Evolutionary conservation across 2,329 filamentous ascomycete species (phyloP).

Genomic region (Venturia asperata): DNA sequence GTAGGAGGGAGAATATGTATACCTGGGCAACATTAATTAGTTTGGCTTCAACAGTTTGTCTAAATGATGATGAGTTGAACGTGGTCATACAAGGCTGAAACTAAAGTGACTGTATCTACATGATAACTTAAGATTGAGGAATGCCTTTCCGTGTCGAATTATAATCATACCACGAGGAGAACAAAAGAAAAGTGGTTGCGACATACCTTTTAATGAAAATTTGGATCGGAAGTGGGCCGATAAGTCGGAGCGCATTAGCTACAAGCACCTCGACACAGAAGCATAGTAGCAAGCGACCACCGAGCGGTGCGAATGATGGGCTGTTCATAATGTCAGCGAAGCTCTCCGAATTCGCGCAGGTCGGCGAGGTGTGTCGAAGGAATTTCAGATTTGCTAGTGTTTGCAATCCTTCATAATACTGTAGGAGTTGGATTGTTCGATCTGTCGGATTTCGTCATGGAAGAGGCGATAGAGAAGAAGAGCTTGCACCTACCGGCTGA

Average conservation of each 20-base stretch:
- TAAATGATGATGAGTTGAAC: conserved; percentile 20
- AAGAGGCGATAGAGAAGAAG: neutral
- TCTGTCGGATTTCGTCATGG: conserved; percentile 13
- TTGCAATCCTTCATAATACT: conserved; percentile 45
- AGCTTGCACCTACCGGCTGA: neutral
- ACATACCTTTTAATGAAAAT: conserved; percentile 38
- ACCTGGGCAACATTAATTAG: conserved; percentile 30
- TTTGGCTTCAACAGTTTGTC: conserved; percentile 20
- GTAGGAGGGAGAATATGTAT: conserved; percentile 23
- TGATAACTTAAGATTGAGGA: conserved; percentile 60
- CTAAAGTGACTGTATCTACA: conserved; percentile 57
- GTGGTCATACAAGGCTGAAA: conserved; percentile 64
- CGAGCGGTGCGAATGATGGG: neutral
- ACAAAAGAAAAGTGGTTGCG: conserved; percentile 18
- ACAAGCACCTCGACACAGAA: neutral
- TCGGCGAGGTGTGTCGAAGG: conserved; percentile 11
- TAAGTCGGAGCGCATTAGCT: conserved; percentile 17
- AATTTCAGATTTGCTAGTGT: conserved; percentile 51
- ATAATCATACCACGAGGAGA: conserved; percentile 49
- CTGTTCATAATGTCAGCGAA: neutral
- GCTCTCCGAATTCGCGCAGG: neutral
- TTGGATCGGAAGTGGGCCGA: conserved; percentile 20
- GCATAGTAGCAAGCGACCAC: neutral
- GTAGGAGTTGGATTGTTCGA: conserved; percentile 54
- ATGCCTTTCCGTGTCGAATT: conserved; percentile 58